Base-by-base conservation (phyloP, 2,329 filamentous ascomycete species). In the Akanthomyces muscarius region DNA sequence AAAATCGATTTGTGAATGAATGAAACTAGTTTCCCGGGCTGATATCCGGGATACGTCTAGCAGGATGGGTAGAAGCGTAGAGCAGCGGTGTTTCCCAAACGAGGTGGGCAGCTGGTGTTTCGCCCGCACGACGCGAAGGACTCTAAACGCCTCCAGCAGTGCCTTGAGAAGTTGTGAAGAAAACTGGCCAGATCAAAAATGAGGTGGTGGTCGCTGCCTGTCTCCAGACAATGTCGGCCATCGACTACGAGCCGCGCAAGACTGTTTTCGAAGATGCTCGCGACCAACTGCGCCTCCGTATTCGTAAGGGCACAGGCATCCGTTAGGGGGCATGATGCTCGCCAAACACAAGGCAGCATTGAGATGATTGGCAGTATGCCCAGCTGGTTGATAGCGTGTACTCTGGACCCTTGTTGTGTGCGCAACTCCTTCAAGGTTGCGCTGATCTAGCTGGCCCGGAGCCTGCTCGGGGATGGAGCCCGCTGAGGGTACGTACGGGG, bases 361-460 rank as follows among this genome's bases (percentile, higher is more conserved):
- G 80, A 83, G 21, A 73, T 86, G 64, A 81, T 86, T 62, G 82
- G 81, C 1, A 84, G 80, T 65, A 85, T 86, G 79, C 83, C 79
- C 3, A 83, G 80, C 0, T 75, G 30, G 75, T 86, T 55, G 83
- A 83, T 25, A 72, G 86, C 28, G 86, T n/a, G 77, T 88, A 44
- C 80, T 84, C n/a, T 88, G 83, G 63, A 79, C 85, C 0, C 28
- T 30, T 30, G 28, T 30, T 21, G 21, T 21, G 87, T 85, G 11
- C 89, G 89, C 77, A 89, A 89, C 72, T 82, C 86, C 7, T 86
- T 83, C 16, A 89, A 89, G 73, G 86, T 86, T 0, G 86, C 82
- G 1, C 83, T 89, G 0, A 77, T 88, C 30, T 86, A 89, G 72
- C 78, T 89, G 0, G 82, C 77, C 0, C 80, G 86, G 16, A 88